phyloP scores from a whole-genome alignment of 768 basidiomycete genomes.

The Amanita muscaria region DNA sequence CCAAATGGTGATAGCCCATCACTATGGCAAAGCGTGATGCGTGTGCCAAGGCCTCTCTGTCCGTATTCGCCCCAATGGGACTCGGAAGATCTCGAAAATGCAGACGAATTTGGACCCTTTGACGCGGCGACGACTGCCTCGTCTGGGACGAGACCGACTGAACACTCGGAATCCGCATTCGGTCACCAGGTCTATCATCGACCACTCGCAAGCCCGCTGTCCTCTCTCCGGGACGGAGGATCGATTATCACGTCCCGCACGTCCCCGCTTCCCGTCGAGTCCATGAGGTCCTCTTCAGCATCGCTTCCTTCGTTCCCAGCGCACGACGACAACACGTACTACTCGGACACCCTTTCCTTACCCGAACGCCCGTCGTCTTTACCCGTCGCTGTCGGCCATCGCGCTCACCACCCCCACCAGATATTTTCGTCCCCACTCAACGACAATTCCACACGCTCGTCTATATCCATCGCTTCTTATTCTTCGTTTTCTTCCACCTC shows the following conservation, averaged over 20 bases:
- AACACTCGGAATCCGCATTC: background rate
- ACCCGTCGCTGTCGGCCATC: background rate
- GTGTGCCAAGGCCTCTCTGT: background rate
- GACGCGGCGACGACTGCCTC: slow-evolving; percentile 6
- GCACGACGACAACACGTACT: slow-evolving; percentile 3
- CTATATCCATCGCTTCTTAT: background rate
- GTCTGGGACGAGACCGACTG: slow-evolving; percentile 1
- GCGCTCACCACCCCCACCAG: background rate
- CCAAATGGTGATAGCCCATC: background rate
- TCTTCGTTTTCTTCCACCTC: background rate
- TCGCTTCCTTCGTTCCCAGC: background rate
- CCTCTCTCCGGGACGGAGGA: background rate
- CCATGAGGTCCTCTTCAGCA: background rate
- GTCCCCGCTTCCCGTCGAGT: background rate
- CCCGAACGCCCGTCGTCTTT: background rate
- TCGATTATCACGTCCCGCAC: background rate
- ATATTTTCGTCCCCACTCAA: slow-evolving; percentile 3
- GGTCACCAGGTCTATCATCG: background rate
- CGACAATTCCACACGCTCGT: slow-evolving; percentile 7
- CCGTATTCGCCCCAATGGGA: slow-evolving; percentile 4
- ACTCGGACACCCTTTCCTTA: background rate
- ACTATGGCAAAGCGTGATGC: background rate
- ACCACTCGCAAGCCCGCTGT: background rate
- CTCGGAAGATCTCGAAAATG: background rate
- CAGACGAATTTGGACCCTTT: slow-evolving; percentile 6